Base-by-base conservation (phyloP, 805 yeast species). In the Henningerozyma blattae region DNA sequence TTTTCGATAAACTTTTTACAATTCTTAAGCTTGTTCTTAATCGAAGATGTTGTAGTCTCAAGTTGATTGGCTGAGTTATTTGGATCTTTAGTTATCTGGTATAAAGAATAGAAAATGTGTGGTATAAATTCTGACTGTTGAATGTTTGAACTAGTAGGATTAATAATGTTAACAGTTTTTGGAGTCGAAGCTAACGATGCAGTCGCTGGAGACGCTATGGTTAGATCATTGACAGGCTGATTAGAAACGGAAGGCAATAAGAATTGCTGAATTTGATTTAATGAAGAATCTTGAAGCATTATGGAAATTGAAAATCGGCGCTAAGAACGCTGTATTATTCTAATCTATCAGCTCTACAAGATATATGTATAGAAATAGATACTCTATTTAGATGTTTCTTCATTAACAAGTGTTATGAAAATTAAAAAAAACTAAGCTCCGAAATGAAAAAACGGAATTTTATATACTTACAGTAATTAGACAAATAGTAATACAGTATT, bases 21-120 rank as follows among this genome's bases (percentile, higher is more conserved):
- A 18, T 38, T 47, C 37, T 48, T 52, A 16, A 55, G 35, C 29
- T 58, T 45, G 32, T 54, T 58, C 18, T 48, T 50, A 12, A 55
- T 55, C 18, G 50, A 47, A 15, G 55, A 52, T 1, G 58, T 52
- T 12, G 55, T 42, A 1, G 49, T 41, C 31, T 52, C 59, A 14
- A 55, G 39, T 20, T 52, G 53, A 35, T 52, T 51, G 15, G 50
- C 41, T 18, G 52, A 45, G 33, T 45, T 52, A 31, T 51, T 50
- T 14, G 58, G 56, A 18, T 54, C 54, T 35, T 50, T 55, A 18
- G 46, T 46, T n/a, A 55, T 43, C 34, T 54, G 54, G 28, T 54
- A 41, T 24, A 55, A 26, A 5, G 56, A 45, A 32, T 52, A 52
- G 39, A 48, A 55, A 3, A 55, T 42, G 35, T 52, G 56, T 15